Base-by-base conservation (phyloP, 805 yeast species). In the Maudiozyma serrabonitensis region DNA sequence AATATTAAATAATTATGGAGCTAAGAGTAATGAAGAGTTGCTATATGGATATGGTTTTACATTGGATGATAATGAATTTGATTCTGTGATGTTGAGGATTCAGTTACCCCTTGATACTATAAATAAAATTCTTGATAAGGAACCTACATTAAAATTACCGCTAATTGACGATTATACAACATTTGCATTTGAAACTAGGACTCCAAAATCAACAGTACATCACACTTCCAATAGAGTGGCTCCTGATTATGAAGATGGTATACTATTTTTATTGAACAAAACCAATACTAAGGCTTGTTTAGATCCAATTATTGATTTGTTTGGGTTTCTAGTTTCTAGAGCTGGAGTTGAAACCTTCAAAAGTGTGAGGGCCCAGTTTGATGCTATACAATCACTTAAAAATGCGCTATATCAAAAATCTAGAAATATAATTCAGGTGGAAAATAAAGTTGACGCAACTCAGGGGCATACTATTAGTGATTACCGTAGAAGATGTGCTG, bases 21-120 rank as follows among this genome's bases (percentile, higher is more conserved):
- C 84, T 28, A 90, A 90, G 61, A 90, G 95, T 2, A 89, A 89
- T 59, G 95, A 88, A 56, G 96, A 89, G 62, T 66, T 89, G 16
- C 67, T 89, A 5, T 68, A 84, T 62, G 95, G 91, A 0, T 90
- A 89, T 62, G 70, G 70, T 6, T 66, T 66, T 56, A 63, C 61
- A n/a, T 48, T 84, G 2, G 68, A 72, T 18, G 67, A 75, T 47
- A 86, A 86, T 56, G 68, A 70, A 4, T 81, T 80, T 45, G 90
- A 84, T 55, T 69, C 79, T 1, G 75, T 82, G 2, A 82, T 84
- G 3, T 72, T 89, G 48, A 75, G 12, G 12, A 28, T 28, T 6
- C 80, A 78, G 55, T 63, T 84, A 3, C 65, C 69, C 0, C 15
- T 43, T 12, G 49, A 55, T 1, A 31, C 46, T 6, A 41, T 69